Percentiles rank a stretch among this genome's conserved stretches.
Conservation (phyloP, 2,329 filamentous ascomycete genomes). For the Fusarium euwallaceae region DNA sequence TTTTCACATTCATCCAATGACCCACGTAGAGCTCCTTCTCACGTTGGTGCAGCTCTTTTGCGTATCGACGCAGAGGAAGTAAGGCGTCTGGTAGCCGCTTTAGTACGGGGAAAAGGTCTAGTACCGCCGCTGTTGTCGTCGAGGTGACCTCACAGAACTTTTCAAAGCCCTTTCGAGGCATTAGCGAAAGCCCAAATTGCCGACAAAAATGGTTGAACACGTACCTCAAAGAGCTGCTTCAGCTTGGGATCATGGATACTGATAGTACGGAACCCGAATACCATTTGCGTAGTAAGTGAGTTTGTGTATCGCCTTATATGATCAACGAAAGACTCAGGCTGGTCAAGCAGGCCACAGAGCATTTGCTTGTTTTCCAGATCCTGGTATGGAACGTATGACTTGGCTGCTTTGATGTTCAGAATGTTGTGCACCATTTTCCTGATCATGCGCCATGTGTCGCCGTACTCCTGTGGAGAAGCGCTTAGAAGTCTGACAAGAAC, state of each 20-base stretch:
- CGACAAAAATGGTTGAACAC: background rate
- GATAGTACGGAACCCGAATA: constrained; percentile 1
- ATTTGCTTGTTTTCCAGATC: constrained; percentile 13
- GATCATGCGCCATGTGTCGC: background rate
- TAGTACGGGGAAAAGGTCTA: background rate
- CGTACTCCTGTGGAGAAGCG: background rate
- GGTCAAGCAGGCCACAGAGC: background rate
- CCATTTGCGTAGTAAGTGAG: constrained; percentile 9
- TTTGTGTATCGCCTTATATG: constrained; percentile 11
- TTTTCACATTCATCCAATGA: constrained; percentile 10
- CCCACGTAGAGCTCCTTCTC: constrained; percentile 10
- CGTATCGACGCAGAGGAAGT: background rate
- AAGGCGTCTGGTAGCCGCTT: background rate
- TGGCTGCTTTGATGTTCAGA: background rate
- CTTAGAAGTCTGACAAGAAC: background rate
- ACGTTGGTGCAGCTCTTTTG: constrained; percentile 3
- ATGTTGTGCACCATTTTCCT: constrained; percentile 10
- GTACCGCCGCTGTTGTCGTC: constrained; percentile 4
- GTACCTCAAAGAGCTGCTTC: background rate
- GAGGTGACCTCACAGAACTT: background rate
- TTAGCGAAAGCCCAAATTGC: background rate
- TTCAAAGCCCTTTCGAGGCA: background rate
- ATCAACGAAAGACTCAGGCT: background rate
- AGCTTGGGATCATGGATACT: background rate
- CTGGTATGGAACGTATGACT: constrained; percentile 4